Evolutionary conservation across 2,329 filamentous ascomycete genomes (phyloP), one percentile per base, ranked within the genome.

Genomic region (Diaporthe destruens): DNA sequence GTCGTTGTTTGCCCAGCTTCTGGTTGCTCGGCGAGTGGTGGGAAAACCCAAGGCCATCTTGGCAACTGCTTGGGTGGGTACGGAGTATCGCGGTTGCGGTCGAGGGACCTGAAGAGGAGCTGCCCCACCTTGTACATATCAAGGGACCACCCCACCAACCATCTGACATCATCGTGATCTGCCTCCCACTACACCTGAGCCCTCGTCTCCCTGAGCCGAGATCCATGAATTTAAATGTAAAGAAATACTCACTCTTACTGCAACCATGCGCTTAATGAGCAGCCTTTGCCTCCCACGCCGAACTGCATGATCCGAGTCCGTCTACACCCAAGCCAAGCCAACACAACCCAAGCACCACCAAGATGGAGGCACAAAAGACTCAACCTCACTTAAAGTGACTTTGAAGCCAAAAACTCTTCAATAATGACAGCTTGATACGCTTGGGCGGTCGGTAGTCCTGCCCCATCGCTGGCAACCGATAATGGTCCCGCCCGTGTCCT

Each of bases 141-240:
- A 39, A 39, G 36, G 36, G 36, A 39, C 36, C 36, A 39, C 29
- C 66, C 36, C 36, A 12, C 29, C 66, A 44, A 12, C 66, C 3
- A 5, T 69, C 66, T 69, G 66, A 69, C 66, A 69, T 69, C 66
- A 69, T 69, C 66, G 47, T 69, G 66, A 57, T 56, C 66, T 69
- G n/a, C 51, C 51, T 32, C 32, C 39, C 29, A 9, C 5, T 47
- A n/a, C n/a, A n/a, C n/a, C n/a, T n/a, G n/a, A n/a, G 23, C 29
- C 39, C 9, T 18, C 2, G 1, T n/a, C 20, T 23, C 12, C 36
- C 16, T 44, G 36, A 2, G 14, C 14, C 3, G 23, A 11, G 36
- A 29, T 59, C 12, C 18, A 25, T 20, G 3, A 18, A 6, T 18
- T 18, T 18, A 18, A 18, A 42, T 36, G 34, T 6, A 6, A 36